These are phyloP conservation scores for Arthrobotrys iridis DNA, from an alignment of 2,329 filamentous ascomycete species.

Conservation along the genomic window DNA sequence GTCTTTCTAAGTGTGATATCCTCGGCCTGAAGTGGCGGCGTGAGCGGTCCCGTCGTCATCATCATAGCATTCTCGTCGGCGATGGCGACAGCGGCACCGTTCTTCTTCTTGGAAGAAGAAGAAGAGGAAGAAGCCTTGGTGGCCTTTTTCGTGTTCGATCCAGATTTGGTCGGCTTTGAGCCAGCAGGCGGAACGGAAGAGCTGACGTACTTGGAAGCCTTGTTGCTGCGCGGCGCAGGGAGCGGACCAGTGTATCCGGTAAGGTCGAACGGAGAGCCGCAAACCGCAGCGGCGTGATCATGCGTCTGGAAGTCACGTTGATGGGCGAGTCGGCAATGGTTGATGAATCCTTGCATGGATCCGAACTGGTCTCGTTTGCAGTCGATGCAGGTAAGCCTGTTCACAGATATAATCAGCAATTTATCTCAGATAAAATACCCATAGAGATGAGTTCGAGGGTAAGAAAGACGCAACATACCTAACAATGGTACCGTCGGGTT, in stretches of 20 bases:
- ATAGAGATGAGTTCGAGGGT: not conserved
- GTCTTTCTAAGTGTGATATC: conserved; percentile 42
- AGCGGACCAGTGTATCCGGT: conserved; percentile 52
- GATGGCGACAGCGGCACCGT: not conserved
- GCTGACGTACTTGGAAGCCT: conserved; percentile 31
- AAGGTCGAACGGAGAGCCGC: conserved; percentile 79
- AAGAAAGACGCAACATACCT: conserved; percentile 64
- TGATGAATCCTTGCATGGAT: conserved; percentile 98
- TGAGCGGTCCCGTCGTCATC: conserved; percentile 53
- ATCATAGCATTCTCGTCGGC: conserved; percentile 1
- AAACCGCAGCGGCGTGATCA: conserved; percentile 88
- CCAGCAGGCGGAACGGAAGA: not conserved
- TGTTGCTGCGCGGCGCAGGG: conserved; percentile 43
- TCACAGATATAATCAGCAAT: conserved; percentile 19
- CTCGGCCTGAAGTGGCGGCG: conserved; percentile 55
- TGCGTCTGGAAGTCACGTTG: conserved; percentile 94
- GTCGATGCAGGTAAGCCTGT: conserved; percentile 80
- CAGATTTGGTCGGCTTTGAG: conserved; percentile 4
- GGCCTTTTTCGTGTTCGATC: conserved; percentile 13
- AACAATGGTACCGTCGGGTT: conserved; percentile 84
- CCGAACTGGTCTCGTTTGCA: conserved; percentile 92
- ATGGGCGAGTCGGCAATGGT: conserved; percentile 96
- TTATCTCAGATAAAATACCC: not conserved
- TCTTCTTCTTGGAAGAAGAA: conserved; percentile 38
- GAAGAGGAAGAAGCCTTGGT: conserved; percentile 21